Evolutionary conservation across 2,329 filamentous ascomycete species (phyloP).

Genomic region (Aspergillus proliferans): DNA sequence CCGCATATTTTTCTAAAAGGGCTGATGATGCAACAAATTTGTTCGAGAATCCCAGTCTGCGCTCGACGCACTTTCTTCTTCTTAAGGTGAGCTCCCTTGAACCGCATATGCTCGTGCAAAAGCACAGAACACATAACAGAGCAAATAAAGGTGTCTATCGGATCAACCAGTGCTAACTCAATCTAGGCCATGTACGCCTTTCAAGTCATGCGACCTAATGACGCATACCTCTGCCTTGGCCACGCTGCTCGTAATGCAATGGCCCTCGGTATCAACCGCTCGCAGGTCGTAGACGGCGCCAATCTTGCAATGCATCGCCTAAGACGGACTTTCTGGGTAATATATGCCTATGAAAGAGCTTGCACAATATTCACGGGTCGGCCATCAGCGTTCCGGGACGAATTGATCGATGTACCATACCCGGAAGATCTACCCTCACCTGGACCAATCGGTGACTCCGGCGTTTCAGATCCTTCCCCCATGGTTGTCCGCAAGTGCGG

Average conservation of each 20-base stretch:
- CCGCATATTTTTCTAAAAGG: conserved; percentile 6
- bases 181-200: conserved; percentile 10
- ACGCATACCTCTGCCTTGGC: conserved; percentile 10
- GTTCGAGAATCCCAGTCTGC: conserved; percentile 9
- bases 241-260: conserved; percentile 9
- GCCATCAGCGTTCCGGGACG: conserved; percentile 8
- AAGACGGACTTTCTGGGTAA: conserved; percentile 8
- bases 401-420: conserved; percentile 9
- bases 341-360: conserved; percentile 7
- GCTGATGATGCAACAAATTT: conserved; percentile 3
- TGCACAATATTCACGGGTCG: conserved; percentile 9
- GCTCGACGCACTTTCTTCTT: conserved; percentile 7
- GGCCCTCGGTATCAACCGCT: conserved; percentile 10
- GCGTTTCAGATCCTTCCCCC: too few species aligned
- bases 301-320: conserved; percentile 7
- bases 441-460: neutral
- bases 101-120: too few species aligned
- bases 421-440: conserved; percentile 7
- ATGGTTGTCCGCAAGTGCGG: neutral
- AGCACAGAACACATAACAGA: too few species aligned
- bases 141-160: too few species aligned
- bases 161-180: too few species aligned
- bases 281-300: conserved; percentile 9
- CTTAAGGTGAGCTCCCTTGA: conserved; percentile 4
- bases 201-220: conserved; percentile 12